Conservation (phyloP, 345 rosid genomes). For the Salix caprea region DNA sequence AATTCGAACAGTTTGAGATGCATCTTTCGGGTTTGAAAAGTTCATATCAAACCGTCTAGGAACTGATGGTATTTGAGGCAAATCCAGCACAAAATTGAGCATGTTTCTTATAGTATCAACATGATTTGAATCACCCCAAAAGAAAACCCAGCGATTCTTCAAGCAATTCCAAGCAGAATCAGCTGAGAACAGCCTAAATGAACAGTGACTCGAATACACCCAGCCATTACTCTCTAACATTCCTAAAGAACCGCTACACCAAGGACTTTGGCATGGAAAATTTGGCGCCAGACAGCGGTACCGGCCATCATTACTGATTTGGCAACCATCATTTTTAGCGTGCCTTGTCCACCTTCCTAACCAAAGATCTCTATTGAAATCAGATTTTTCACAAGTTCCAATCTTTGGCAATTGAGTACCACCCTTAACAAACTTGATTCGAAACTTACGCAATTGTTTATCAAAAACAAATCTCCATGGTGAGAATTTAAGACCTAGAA, state of each 20-base stretch:
- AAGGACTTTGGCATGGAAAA: conserved; percentile 66
- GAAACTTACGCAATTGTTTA: conserved; percentile 43
- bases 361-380: conserved; percentile 69
- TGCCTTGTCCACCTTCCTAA: conserved; percentile 89
- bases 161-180: conserved; percentile 79
- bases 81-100: conserved; percentile 69
- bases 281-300: conserved; percentile 60
- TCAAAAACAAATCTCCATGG: conserved; percentile 60
- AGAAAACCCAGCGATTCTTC: conserved; percentile 80
- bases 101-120: conserved; percentile 85
- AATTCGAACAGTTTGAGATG: conserved; percentile 65
- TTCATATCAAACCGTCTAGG: conserved; percentile 84
- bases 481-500: conserved; percentile 66
- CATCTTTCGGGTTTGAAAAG: conserved; percentile 60
- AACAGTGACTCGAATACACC: conserved; percentile 90
- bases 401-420: conserved; percentile 44
- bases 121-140: conserved; percentile 96
- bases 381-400: conserved; percentile 45
- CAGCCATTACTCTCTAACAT: conserved; percentile 88
- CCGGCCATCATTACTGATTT: conserved; percentile 67
- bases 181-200: conserved; percentile 52
- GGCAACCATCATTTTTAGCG: conserved; percentile 58
- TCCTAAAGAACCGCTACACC: conserved; percentile 83
- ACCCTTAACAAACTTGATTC: conserved; percentile 40
- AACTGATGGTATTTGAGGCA: conserved; percentile 56